Conservation (phyloP, 371 early-diverging fungal genomes). For the Mucor lusitanicus region DNA sequence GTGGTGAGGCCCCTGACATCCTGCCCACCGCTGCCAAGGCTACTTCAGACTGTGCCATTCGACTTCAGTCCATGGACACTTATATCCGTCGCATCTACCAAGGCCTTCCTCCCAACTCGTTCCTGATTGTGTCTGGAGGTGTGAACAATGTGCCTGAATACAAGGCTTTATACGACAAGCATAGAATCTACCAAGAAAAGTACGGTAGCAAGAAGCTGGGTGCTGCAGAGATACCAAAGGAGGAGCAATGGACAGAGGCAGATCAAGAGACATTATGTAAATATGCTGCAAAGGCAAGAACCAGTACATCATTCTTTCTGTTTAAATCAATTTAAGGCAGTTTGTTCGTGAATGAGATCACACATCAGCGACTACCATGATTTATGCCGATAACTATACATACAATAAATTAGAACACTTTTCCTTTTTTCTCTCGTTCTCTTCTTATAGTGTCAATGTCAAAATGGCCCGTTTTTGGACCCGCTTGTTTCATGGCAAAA, state of each 20-base stretch:
- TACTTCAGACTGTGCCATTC: background rate
- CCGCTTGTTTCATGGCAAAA: constrained; percentile 2
- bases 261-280: constrained; percentile 9
- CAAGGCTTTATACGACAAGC: constrained; percentile 19
- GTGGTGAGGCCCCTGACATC: background rate
- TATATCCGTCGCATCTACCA: constrained; percentile 43
- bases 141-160: constrained; percentile 48
- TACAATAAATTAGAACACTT: background rate
- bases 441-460: background rate
- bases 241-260: constrained; percentile 19
- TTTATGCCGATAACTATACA: constrained; percentile 2
- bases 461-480: constrained; percentile 18
- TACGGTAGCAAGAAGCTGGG: constrained; percentile 9
- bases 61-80: constrained; percentile 34
- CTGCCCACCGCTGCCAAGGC: constrained; percentile 13
- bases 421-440: background rate
- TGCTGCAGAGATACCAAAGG: constrained; percentile 14
- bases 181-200: constrained; percentile 8
- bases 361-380: background rate
- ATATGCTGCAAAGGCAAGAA: constrained; percentile 20
- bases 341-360: background rate
- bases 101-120: constrained; percentile 44
- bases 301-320: constrained; percentile 22
- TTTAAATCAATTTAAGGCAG: constrained; percentile 13
- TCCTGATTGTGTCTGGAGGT: constrained; percentile 54